Conservation (phyloP, 2,329 filamentous ascomycete species). For the Talaromyces verruculosus region DNA sequence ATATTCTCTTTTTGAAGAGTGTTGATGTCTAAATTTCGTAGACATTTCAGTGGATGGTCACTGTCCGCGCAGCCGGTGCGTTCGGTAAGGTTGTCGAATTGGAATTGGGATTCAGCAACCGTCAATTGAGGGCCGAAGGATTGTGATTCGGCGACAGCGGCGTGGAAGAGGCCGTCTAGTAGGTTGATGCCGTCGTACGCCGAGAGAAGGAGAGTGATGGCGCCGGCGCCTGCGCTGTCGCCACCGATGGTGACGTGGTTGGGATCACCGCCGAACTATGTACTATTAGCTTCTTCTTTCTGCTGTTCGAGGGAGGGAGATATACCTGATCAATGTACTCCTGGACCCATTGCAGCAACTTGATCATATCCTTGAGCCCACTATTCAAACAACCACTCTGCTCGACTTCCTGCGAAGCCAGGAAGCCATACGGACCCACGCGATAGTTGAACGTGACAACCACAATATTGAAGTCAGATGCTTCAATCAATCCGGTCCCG, state of each 20-base stretch:
- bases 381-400: conserved; percentile 31
- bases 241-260: conserved; percentile 31
- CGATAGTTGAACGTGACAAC: conserved; percentile 31
- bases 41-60: conserved; percentile 49
- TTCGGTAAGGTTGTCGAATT: conserved; percentile 53
- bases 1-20: conserved; percentile 50
- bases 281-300: background rate
- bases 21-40: conserved; percentile 47
- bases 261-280: conserved; percentile 33
- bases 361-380: conserved; percentile 27
- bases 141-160: conserved; percentile 56
- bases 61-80: conserved; percentile 49
- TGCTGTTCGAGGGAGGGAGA: background rate
- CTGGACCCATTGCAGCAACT: conserved; percentile 29
- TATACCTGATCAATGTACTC: conserved; percentile 35
- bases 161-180: conserved; percentile 51
- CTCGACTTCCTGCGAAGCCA: conserved; percentile 48
- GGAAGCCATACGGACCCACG: conserved; percentile 31
- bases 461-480: conserved; percentile 35
- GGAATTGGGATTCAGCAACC: conserved; percentile 50
- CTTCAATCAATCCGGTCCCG: conserved; percentile 60
- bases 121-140: conserved; percentile 54
- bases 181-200: conserved; percentile 51
- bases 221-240: conserved; percentile 30
- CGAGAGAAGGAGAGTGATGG: conserved; percentile 64